phyloP scores from a whole-genome alignment of 495 filamentous ascomycete species.

The Copromyces sp. region DNA sequence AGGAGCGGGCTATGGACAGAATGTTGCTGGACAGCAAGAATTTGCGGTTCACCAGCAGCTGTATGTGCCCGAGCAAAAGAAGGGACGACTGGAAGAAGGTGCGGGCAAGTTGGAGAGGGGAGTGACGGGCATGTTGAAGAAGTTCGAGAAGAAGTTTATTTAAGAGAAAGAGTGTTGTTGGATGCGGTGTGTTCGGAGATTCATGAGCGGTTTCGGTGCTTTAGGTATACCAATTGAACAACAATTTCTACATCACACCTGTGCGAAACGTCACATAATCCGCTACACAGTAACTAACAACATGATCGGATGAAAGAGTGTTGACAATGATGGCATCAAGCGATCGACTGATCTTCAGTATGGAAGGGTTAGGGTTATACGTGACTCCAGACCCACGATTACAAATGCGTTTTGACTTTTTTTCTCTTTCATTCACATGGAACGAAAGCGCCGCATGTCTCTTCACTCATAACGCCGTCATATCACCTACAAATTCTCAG shows the following conservation, averaged over 20 bases:
- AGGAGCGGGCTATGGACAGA: conserved; percentile 49
- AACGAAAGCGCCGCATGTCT: background rate
- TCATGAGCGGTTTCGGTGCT: background rate
- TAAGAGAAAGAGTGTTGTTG: conserved; percentile 1
- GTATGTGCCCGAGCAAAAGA: conserved; percentile 59
- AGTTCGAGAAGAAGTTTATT: conserved; percentile 76
- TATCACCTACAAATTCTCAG: background rate
- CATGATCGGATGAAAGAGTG: background rate
- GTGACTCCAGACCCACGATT: background rate
- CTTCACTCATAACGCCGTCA: background rate
- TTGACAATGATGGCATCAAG: background rate
- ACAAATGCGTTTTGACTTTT: background rate
- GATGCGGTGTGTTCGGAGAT: background rate
- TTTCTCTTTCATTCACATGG: background rate
- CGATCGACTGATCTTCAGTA: background rate
- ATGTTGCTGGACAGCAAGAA: conserved; percentile 22
- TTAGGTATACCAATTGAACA: background rate
- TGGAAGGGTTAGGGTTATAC: background rate
- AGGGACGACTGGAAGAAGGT: conserved; percentile 55
- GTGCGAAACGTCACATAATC: background rate
- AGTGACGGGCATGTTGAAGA: conserved; percentile 74
- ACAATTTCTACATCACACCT: background rate
- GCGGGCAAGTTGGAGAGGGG: conserved; percentile 66
- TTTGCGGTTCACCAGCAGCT: conserved; percentile 67
- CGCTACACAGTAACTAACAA: background rate